phyloP scores from a whole-genome alignment of 495 filamentous ascomycete species.

The Beverwykella pulmonaria region DNA sequence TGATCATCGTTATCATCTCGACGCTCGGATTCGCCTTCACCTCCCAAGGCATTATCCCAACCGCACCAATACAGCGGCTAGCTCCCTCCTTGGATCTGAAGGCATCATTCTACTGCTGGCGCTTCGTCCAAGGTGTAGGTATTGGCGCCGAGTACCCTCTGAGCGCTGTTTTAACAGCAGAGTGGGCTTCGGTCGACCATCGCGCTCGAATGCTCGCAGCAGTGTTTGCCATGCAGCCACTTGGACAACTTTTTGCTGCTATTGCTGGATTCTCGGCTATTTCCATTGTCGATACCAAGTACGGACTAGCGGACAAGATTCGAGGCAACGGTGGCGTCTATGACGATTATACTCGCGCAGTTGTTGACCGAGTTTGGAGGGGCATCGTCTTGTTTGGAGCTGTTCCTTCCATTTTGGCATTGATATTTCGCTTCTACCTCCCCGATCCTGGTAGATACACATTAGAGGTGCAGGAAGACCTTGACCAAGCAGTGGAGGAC shows the following conservation, averaged over 20 bases:
- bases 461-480: conserved; percentile 18
- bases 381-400: conserved; percentile 63
- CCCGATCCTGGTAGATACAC: conserved; percentile 63
- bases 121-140: conserved; percentile 38
- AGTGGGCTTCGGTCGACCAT: conserved; percentile 63
- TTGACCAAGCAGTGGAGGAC: conserved; percentile 14
- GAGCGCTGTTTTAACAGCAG: conserved; percentile 62
- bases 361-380: conserved; percentile 61
- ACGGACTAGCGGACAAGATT: neutral
- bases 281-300: neutral
- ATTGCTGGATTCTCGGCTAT: conserved; percentile 39
- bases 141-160: conserved; percentile 61
- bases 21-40: conserved; percentile 57
- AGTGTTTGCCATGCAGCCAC: conserved; percentile 67
- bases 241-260: conserved; percentile 63
- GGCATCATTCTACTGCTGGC: conserved; percentile 30
- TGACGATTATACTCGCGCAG: conserved; percentile 12
- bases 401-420: conserved; percentile 61
- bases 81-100: conserved; percentile 22
- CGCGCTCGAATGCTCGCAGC: conserved; percentile 66
- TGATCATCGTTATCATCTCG: conserved; percentile 58
- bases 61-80: no score
- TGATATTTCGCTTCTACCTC: conserved; percentile 61
- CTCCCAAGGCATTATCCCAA: conserved; percentile 6
- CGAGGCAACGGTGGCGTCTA: neutral